phyloP scores from a whole-genome alignment of 306 rosid genomes.

The Adenanthera pavonina region DNA sequence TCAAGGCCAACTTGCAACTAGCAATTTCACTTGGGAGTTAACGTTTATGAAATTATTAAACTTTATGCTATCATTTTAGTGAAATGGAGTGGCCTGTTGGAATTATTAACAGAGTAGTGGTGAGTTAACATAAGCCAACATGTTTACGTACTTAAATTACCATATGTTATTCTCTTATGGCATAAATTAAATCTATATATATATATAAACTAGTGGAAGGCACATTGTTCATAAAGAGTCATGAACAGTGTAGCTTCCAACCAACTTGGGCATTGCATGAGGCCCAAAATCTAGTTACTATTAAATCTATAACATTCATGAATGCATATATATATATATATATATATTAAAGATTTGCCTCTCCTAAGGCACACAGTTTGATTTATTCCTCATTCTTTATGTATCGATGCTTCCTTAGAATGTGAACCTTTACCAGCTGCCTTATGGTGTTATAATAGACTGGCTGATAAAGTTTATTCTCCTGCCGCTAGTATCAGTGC shows the following conservation, averaged over 20 bases:
- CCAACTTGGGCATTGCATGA: too few relatives aligned
- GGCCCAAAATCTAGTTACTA: too few relatives aligned
- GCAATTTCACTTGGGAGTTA: slow-evolving; percentile 4
- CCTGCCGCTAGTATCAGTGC: neutral
- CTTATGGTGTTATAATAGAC: neutral
- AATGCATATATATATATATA: neutral
- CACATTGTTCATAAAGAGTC: too few relatives aligned
- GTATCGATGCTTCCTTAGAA: neutral
- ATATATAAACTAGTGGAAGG: too few relatives aligned
- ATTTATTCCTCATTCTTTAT: neutral
- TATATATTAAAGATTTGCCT: neutral
- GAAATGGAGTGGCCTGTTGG: neutral
- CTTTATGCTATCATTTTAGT: slow-evolving; percentile 1
- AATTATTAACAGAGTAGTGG: slow-evolving; percentile 16
- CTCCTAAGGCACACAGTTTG: neutral
- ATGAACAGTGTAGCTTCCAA: too few relatives aligned
- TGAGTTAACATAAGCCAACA: neutral
- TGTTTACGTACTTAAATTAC: neutral
- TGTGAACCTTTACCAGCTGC: neutral
- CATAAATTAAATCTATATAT: neutral
- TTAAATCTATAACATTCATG: slow-evolving; percentile 1
- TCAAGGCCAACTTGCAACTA: slow-evolving; percentile 12
- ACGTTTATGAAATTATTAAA: neutral
- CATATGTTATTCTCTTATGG: neutral
- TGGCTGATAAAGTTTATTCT: neutral